phyloP scores from a whole-genome alignment of 108 stramenopile species.

The Stephanodiscus triporus region DNA sequence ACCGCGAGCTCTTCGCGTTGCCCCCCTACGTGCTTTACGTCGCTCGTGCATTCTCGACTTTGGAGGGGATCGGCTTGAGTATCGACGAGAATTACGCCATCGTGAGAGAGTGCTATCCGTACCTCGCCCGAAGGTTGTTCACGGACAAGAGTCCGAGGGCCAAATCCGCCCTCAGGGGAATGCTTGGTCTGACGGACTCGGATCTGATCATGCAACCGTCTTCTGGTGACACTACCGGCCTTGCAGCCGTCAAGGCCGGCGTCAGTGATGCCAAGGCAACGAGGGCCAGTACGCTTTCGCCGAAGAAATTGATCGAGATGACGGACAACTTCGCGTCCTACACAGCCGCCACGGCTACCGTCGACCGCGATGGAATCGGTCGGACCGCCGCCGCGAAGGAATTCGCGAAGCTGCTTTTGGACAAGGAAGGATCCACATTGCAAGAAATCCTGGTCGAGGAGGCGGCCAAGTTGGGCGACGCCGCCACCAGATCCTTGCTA shows the following conservation, averaged over 20 bases:
- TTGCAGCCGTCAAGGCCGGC: conserved; percentile 55
- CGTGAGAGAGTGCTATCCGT: conserved; percentile 88
- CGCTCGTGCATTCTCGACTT: conserved; percentile 79
- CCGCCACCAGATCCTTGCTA: conserved; percentile 60
- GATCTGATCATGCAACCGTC: conserved; percentile 9
- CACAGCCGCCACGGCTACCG: conserved; percentile 76
- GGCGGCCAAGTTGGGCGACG: conserved; percentile 74
- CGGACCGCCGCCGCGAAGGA: conserved; percentile 66
- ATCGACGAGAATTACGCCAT: conserved; percentile 89
- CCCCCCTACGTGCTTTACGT: conserved; percentile 87
- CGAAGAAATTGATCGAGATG: conserved; percentile 80
- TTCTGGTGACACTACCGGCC: conserved; percentile 22
- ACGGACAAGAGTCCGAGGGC: conserved; percentile 87
- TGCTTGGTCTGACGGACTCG: conserved; percentile 70
- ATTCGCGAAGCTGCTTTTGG: conserved; percentile 70
- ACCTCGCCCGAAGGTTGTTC: conserved; percentile 81
- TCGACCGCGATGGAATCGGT: conserved; percentile 68
- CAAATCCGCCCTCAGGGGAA: conserved; percentile 74
- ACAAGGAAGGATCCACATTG: conserved; percentile 67
- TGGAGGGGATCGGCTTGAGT: conserved; percentile 87
- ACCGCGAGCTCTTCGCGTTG: conserved; percentile 75
- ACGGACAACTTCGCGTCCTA: conserved; percentile 84
- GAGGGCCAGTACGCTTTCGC: conserved; percentile 46
- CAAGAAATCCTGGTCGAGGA: conserved; percentile 82
- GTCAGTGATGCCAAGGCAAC: conserved; percentile 14